Conservation (phyloP, 2,329 filamentous ascomycete genomes). For the Pyrenochaeta sp. region DNA sequence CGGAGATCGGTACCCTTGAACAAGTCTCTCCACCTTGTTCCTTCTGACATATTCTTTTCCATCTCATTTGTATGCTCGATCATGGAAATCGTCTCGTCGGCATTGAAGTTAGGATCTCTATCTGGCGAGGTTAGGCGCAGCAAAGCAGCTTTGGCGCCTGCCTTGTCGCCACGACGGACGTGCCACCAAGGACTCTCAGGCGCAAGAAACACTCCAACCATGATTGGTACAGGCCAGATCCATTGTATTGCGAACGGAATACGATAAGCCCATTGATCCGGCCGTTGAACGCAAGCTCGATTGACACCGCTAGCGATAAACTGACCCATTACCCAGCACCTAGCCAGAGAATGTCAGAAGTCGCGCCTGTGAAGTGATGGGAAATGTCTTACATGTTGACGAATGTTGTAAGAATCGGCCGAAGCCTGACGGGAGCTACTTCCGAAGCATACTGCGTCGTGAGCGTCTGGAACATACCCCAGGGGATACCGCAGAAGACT, state of each 20-base stretch:
- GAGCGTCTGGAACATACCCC: conserved; percentile 57
- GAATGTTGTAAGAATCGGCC: conserved; percentile 66
- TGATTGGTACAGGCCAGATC: conserved; percentile 75
- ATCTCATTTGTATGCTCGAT: conserved; percentile 87
- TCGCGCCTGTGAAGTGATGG: not conserved
- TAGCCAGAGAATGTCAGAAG: not conserved
- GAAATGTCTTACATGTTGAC: conserved; percentile 65
- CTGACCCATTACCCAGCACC: conserved; percentile 76
- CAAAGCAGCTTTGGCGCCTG: conserved; percentile 71
- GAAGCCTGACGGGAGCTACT: conserved; percentile 73
- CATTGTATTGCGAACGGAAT: conserved; percentile 74
- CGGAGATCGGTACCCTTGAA: conserved; percentile 80
- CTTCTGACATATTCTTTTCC: conserved; percentile 72
- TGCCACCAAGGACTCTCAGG: conserved; percentile 79
- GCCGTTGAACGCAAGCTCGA: conserved; percentile 68
- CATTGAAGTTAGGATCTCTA: conserved; percentile 63
- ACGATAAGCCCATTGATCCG: conserved; percentile 72
- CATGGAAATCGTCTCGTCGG: conserved; percentile 74
- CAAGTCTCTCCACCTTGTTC: conserved; percentile 79
- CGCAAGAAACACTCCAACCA: conserved; percentile 70
- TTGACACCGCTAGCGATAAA: conserved; percentile 75
- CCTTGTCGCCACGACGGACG: conserved; percentile 68
- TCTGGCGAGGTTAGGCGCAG: conserved; percentile 70
- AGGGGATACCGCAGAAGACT: conserved; percentile 56
- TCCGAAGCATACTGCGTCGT: conserved; percentile 60